phyloP scores from a whole-genome alignment of 1,284 basidiomycete genomes.

The Fomes fomentarius region DNA sequence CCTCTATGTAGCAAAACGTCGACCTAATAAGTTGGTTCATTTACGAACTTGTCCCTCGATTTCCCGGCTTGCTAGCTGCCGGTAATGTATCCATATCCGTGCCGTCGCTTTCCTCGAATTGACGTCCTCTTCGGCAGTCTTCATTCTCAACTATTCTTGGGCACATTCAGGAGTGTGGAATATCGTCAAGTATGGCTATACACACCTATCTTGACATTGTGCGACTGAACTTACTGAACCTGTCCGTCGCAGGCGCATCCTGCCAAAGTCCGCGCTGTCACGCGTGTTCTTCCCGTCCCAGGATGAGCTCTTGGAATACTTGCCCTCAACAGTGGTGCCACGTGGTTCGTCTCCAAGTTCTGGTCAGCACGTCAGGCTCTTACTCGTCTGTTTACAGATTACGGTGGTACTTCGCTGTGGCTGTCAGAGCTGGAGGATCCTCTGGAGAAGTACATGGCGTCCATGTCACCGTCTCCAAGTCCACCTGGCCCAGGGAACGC shows the following conservation, averaged over 20 bases:
- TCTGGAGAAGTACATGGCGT: conserved; percentile 28
- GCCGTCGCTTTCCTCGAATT: neutral
- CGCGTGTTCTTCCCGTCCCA: conserved; percentile 75
- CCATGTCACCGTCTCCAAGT: neutral
- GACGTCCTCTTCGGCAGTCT: conserved; percentile 46
- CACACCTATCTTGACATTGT: conserved; percentile 1
- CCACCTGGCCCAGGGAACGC: neutral
- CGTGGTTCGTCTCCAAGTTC: conserved; percentile 46
- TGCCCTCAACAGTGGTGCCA: conserved; percentile 58
- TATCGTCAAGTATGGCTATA: conserved; percentile 60
- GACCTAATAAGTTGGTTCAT: conserved; percentile 67
- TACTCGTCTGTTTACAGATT: conserved; percentile 46
- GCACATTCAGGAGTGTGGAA: conserved; percentile 79
- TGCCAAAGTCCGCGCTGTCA: conserved; percentile 71
- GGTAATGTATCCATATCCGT: conserved; percentile 44
- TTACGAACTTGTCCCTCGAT: conserved; percentile 68
- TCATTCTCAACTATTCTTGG: conserved; percentile 85
- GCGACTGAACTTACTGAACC: conserved; percentile 25
- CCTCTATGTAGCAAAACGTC: conserved; percentile 46
- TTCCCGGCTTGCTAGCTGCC: conserved; percentile 78
- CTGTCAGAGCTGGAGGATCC: conserved; percentile 52
- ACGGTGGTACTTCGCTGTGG: conserved; percentile 57
- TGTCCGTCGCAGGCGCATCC: conserved; percentile 51
- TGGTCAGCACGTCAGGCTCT: conserved; percentile 2
- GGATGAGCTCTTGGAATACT: conserved; percentile 61